Evolutionary conservation across 331 rosid species (phyloP).

Genomic region (Quercus tomentella): DNA sequence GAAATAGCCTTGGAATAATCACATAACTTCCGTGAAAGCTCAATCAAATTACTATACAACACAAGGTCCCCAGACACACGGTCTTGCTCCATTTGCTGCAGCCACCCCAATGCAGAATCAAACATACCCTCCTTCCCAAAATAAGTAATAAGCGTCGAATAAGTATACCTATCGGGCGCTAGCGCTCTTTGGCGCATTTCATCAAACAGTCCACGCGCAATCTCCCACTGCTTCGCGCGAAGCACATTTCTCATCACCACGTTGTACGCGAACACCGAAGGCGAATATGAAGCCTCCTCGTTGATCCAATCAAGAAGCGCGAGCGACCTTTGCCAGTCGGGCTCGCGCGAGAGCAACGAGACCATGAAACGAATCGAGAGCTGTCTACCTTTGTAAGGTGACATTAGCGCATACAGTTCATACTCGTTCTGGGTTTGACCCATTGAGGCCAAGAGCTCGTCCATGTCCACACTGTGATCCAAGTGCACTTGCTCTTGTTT

Average conservation of each 20-base stretch:
- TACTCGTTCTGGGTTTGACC: conserved; percentile 50
- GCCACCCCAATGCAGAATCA: conserved; percentile 82
- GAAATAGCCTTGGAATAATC: conserved; percentile 89
- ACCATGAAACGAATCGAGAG: conserved; percentile 87
- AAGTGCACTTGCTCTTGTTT: conserved; percentile 25
- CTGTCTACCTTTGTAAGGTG: conserved; percentile 54
- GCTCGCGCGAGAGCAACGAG: conserved; percentile 67
- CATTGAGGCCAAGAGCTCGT: conserved; percentile 59
- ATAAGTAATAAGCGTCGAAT: conserved; percentile 79
- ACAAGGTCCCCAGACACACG: conserved; percentile 83
- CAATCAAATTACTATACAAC: conserved; percentile 77
- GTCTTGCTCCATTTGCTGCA: conserved; percentile 88
- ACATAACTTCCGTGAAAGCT: conserved; percentile 69
- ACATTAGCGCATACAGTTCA: conserved; percentile 55
- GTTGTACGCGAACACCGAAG: conserved; percentile 77
- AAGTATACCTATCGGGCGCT: conserved; percentile 86
- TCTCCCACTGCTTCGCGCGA: conserved; percentile 69
- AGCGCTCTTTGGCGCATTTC: conserved; percentile 90
- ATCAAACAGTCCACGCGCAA: conserved; percentile 89
- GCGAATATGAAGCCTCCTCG: conserved; percentile 69
- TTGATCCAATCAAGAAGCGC: conserved; percentile 89
- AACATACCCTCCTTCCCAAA: conserved; percentile 81
- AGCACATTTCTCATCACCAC: conserved; percentile 81
- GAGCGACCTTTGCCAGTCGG: conserved; percentile 84
- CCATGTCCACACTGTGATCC: conserved; percentile 80